A percentile compares a stretch with the other conserved stretches of the same genome.
Evolutionary conservation across 2,329 filamentous ascomycete species (phyloP).

Genomic region (Aspergillus versicolor): DNA sequence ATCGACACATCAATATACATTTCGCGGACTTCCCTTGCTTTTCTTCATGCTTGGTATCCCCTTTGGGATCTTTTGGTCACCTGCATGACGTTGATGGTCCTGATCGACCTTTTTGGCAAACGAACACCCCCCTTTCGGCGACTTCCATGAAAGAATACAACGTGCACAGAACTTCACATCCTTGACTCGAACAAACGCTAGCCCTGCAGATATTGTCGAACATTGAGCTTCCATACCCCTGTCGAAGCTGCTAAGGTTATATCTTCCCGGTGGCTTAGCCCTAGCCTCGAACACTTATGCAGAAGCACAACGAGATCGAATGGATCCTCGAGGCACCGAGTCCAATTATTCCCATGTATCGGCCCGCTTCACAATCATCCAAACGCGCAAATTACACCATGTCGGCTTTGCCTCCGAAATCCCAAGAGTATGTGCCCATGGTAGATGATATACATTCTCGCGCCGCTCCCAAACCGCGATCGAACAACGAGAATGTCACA

Average conservation of each 20-base stretch:
- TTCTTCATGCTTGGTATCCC: background rate
- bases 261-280: constrained; percentile 20
- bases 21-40: background rate
- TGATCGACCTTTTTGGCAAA: constrained; percentile 2
- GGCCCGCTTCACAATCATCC: constrained; percentile 26
- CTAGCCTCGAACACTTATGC: constrained; percentile 25
- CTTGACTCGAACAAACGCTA: background rate
- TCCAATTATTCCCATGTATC: constrained; percentile 36
- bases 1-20: constrained; percentile 8
- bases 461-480: constrained; percentile 14
- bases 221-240: constrained; percentile 10
- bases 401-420: constrained; percentile 21
- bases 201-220: background rate
- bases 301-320: constrained; percentile 26
- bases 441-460: constrained; percentile 13
- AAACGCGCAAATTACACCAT: constrained; percentile 26
- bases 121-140: background rate
- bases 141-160: background rate
- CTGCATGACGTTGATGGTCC: background rate
- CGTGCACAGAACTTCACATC: background rate
- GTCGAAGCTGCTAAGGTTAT: constrained; percentile 17
- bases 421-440: constrained; percentile 10
- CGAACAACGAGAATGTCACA: constrained; percentile 32
- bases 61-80: background rate
- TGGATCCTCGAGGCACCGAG: constrained; percentile 32